Percentiles rank a stretch among this genome's conserved stretches.
phyloP scores from a whole-genome alignment of 768 basidiomycete species.

The Strobilomyces echinocephalus region DNA sequence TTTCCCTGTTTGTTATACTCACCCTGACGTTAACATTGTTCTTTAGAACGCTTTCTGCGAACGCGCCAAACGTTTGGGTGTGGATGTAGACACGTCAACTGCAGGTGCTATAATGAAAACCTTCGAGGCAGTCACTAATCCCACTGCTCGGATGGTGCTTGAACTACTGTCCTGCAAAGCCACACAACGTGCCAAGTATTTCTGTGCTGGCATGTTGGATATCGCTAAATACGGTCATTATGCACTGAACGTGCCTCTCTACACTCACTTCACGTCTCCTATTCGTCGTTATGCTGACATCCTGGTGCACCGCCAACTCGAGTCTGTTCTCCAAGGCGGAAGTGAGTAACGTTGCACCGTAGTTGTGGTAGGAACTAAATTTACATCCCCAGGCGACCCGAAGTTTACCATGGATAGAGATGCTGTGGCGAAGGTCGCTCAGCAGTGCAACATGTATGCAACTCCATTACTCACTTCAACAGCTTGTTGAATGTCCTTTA shows the following conservation, averaged over 20 bases:
- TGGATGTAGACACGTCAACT: conserved; percentile 73
- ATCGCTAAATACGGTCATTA: conserved; percentile 97
- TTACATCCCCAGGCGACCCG: conserved; percentile 47
- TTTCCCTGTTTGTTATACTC: background rate
- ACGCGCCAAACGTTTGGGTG: conserved; percentile 80
- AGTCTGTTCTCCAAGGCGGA: conserved; percentile 74
- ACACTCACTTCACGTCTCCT: conserved; percentile 91
- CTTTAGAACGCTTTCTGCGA: conserved; percentile 68
- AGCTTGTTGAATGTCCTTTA: conserved; percentile 28
- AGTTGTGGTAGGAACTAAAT: conserved; percentile 1
- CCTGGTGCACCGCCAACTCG: conserved; percentile 93
- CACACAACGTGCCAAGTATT: conserved; percentile 95
- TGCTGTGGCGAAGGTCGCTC: conserved; percentile 94
- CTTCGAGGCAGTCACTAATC: conserved; percentile 68
- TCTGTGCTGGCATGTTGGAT: conserved; percentile 98
- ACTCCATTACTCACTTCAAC: background rate
- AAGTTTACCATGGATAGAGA: conserved; percentile 98
- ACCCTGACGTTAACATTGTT: conserved; percentile 7
- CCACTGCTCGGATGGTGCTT: conserved; percentile 70
- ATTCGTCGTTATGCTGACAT: conserved; percentile 93
- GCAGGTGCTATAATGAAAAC: conserved; percentile 81
- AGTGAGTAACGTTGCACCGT: conserved; percentile 36
- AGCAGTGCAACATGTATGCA: conserved; percentile 93
- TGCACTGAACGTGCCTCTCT: conserved; percentile 83
- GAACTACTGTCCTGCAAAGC: conserved; percentile 84